Conservation (phyloP, 768 basidiomycete species). For the Pulveroboletus frians region DNA sequence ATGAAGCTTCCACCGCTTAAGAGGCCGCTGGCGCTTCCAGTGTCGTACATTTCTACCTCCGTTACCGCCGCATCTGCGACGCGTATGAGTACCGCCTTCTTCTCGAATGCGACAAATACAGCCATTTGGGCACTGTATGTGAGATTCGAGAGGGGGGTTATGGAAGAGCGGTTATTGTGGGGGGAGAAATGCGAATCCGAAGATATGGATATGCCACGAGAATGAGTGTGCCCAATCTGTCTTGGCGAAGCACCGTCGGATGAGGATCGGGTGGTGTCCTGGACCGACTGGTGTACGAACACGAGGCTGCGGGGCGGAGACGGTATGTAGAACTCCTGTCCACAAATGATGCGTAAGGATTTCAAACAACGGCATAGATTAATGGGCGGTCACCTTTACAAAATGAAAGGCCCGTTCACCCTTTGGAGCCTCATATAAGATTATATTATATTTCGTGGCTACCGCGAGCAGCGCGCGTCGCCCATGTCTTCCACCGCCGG, state of each 20-base stretch:
- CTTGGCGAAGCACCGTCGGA: slow-evolving; percentile 36
- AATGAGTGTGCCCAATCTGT: slow-evolving; percentile 31
- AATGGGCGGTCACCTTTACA: slow-evolving; percentile 48
- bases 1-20: slow-evolving; percentile 20
- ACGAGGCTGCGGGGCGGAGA: slow-evolving; percentile 56
- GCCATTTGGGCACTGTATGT: slow-evolving; percentile 68
- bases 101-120: slow-evolving; percentile 82
- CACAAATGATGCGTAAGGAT: slow-evolving; percentile 1
- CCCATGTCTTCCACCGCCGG: slow-evolving; percentile 41
- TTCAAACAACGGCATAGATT: background rate
- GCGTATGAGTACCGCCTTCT: slow-evolving; percentile 82
- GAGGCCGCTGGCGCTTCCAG: slow-evolving; percentile 8
- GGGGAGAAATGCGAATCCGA: slow-evolving; percentile 33
- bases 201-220: slow-evolving; percentile 43
- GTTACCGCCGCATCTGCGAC: slow-evolving; percentile 75
- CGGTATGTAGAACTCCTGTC: slow-evolving; percentile 81
- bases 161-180: slow-evolving; percentile 22
- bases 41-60: slow-evolving; percentile 62
- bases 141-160: slow-evolving; percentile 31
- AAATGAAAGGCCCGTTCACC: slow-evolving; percentile 81
- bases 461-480: slow-evolving; percentile 61
- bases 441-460: slow-evolving; percentile 65
- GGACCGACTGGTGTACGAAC: slow-evolving; percentile 67
- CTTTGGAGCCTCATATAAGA: slow-evolving; percentile 76
- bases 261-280: slow-evolving; percentile 43